A percentile compares a stretch with the other conserved stretches of the same genome.
These are phyloP conservation scores for Verticillium nubilum DNA, from an alignment of 2,329 filamentous ascomycete species.

Conservation along the genomic window DNA sequence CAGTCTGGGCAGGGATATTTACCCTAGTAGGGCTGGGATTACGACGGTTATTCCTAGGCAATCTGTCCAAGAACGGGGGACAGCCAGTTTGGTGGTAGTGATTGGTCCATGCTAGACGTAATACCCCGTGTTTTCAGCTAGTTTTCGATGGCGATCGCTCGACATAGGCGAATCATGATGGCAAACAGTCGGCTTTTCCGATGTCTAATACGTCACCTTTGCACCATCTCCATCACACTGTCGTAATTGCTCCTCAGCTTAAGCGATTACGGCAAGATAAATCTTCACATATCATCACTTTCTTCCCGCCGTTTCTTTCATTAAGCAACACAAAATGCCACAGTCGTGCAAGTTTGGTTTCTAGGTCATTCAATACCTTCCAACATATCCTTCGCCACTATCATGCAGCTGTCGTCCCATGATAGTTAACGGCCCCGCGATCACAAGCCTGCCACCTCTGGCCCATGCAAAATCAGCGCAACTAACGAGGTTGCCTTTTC, in stretches of 20 bases:
- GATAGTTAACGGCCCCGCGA: neutral
- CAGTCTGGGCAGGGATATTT: no score
- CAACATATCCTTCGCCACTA: neutral
- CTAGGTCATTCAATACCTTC: neutral
- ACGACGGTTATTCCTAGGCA: neutral
- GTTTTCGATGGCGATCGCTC: neutral
- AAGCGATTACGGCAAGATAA: neutral
- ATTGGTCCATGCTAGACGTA: neutral
- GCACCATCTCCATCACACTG: neutral
- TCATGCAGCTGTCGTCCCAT: neutral
- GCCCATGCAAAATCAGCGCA: neutral
- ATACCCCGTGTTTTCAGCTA: neutral
- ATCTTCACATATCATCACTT: neutral
- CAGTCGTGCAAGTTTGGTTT: neutral
- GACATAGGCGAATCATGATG: neutral
- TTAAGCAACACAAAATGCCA: neutral
- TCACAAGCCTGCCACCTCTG: neutral
- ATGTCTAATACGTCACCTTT: neutral
- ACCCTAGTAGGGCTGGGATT: neutral
- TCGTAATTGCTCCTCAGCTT: neutral
- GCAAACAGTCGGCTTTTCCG: neutral
- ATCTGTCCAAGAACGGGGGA: neutral
- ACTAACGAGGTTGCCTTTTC: neutral
- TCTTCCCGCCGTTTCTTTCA: neutral
- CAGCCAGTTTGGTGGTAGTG: neutral